Evolutionary conservation across 768 basidiomycete genomes (phyloP).

Genomic region (Auriculariales sp.): DNA sequence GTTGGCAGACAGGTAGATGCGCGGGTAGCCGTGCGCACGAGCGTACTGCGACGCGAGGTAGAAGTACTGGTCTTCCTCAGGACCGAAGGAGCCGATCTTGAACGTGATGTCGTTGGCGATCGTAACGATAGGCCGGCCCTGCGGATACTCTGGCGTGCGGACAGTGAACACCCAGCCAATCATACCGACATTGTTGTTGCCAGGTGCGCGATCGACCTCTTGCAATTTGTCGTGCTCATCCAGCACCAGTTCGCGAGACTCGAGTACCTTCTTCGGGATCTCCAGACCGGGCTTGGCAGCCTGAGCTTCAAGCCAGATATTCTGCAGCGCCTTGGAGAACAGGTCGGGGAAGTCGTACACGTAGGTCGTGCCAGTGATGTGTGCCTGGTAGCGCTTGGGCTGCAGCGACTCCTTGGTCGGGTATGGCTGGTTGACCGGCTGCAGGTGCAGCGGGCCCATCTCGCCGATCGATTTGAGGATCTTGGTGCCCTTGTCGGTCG

Average conservation of each 20-base stretch:
- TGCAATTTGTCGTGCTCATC: constrained; percentile 86
- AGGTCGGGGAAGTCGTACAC: constrained; percentile 99
- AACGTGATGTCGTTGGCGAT: constrained; percentile 98
- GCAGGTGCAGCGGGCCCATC: constrained; percentile 90
- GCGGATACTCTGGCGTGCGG: constrained; percentile 81
- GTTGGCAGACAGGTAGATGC: constrained; percentile 97
- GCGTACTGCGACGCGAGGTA: constrained; percentile 90
- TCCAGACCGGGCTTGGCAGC: constrained; percentile 47
- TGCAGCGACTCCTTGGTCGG: constrained; percentile 97
- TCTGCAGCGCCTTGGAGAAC: constrained; percentile 92
- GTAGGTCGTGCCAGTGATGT: constrained; percentile 95
- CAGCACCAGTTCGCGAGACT: constrained; percentile 80
- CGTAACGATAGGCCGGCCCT: constrained; percentile 75
- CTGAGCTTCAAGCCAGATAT: constrained; percentile 74
- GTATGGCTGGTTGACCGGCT: constrained; percentile 86
- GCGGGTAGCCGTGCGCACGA: constrained; percentile 73
- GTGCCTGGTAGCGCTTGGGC: constrained; percentile 97
- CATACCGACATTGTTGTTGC: constrained; percentile 94
- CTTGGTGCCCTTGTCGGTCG: constrained; percentile 86
- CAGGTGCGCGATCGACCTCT: constrained; percentile 84
- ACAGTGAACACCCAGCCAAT: constrained; percentile 94
- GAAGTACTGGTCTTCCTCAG: constrained; percentile 92
- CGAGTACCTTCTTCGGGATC: constrained; percentile 63
- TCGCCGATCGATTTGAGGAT: constrained; percentile 98
- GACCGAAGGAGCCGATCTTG: constrained; percentile 97